Conservation (phyloP, 2,329 filamentous ascomycete species). For the Geosmithia flava region DNA sequence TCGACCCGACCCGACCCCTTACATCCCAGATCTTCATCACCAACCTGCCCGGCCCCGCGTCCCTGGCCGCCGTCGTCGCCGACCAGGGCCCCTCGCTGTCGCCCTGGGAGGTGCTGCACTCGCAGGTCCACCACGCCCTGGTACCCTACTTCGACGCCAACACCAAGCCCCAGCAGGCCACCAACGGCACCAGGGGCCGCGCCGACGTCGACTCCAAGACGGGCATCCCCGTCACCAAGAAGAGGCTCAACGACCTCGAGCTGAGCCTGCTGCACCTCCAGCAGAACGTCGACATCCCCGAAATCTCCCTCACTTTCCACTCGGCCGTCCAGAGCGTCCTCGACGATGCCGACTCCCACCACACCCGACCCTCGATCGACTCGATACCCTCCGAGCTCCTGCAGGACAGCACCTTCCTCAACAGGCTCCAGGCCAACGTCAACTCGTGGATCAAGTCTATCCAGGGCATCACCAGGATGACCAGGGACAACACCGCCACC, state of each 20-base stretch:
- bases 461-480: conserved; percentile 89
- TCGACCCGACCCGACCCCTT: conserved; percentile 73
- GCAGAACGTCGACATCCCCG: conserved; percentile 96
- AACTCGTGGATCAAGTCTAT: conserved; percentile 99
- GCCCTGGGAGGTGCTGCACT: conserved; percentile 86
- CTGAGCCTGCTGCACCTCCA: conserved; percentile 83
- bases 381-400: conserved; percentile 65
- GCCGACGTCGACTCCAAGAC: conserved; percentile 85
- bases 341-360: conserved; percentile 58
- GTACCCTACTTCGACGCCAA: conserved; percentile 97
- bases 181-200: conserved; percentile 49
- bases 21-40: conserved; percentile 84
- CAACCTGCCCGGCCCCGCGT: conserved; percentile 75
- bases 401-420: conserved; percentile 83
- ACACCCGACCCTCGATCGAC: conserved; percentile 62
- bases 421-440: conserved; percentile 83
- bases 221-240: conserved; percentile 93
- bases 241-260: conserved; percentile 89
- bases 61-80: conserved; percentile 51
- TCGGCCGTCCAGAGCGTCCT: conserved; percentile 78
- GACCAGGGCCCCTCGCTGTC: conserved; percentile 64
- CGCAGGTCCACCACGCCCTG: conserved; percentile 79
- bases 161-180: conserved; percentile 66
- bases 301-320: conserved; percentile 77
- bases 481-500: conserved; percentile 54